A percentile compares a stretch with the other conserved stretches of the same genome.
Evolutionary conservation across 345 rosid species (phyloP).

Genomic region (Arabis hirsuta): DNA sequence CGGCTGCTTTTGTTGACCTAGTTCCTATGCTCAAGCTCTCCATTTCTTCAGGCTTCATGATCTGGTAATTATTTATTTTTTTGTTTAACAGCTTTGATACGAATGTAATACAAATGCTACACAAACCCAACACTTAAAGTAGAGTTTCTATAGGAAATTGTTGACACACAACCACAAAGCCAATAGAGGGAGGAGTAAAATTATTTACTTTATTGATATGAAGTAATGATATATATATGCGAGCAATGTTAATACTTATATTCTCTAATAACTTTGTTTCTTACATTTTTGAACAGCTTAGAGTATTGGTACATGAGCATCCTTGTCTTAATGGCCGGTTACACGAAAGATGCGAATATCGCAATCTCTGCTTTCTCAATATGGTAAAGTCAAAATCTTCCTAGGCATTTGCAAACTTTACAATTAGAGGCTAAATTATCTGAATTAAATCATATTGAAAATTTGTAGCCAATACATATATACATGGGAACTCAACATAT

Average conservation of each 20-base stretch:
- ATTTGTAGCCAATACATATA: slow-evolving; percentile 44
- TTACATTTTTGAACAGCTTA: slow-evolving; percentile 44
- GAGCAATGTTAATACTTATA: background rate
- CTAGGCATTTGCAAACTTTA: background rate
- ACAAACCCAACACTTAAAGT: background rate
- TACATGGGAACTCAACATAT: slow-evolving; percentile 60
- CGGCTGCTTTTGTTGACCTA: slow-evolving; percentile 53
- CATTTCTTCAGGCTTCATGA: slow-evolving; percentile 64
- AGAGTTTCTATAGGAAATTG: background rate
- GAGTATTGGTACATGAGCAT: slow-evolving; percentile 64
- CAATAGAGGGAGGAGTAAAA: background rate
- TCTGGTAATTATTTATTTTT: slow-evolving; percentile 47
- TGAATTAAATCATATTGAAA: background rate
- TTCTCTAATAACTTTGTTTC: background rate
- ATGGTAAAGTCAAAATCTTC: slow-evolving; percentile 44
- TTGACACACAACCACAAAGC: background rate
- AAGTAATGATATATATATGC: background rate
- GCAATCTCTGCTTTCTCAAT: slow-evolving; percentile 63
- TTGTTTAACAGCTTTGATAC: background rate
- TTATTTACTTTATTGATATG: background rate
- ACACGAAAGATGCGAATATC: slow-evolving; percentile 52
- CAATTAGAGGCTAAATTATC: background rate
- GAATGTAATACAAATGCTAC: background rate
- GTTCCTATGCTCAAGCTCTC: slow-evolving; percentile 64
- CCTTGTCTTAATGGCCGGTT: slow-evolving; percentile 60